Base-by-base conservation (phyloP, 805 yeast genomes). In the Candida vaughaniae region DNA sequence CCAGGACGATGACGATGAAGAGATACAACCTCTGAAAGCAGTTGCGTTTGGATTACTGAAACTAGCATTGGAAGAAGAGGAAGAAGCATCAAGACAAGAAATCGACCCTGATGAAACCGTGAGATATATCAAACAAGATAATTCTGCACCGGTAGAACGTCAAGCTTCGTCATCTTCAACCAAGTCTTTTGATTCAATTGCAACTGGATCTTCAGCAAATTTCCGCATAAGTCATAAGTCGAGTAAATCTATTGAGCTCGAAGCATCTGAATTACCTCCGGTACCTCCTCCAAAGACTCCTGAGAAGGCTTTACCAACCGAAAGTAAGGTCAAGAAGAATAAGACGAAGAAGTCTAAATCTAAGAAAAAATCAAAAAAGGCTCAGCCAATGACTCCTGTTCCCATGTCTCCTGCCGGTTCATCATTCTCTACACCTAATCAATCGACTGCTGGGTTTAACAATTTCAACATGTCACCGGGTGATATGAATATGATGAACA, bases 181-280 rank as follows among this genome's bases (percentile, higher is more conserved):
- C 43, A 42, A 34, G 7, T 63, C 68, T 2, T 53, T 42, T 41
- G 52, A 53, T 38, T 61, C 67, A 7, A 53, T 63, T 37, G 60
- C 57, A 33, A 59, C 66, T 35, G 64, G 56, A n/a, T 48, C 49
- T 4, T 52, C 58, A 1, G 43, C 49, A 14, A 57, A 58, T 37
- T 56, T 56, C 43, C 42, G 42, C 22, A 55, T 55, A 5, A 42
- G 49, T 11, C 38, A 53, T 6, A 30, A 35, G 31, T 32, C 39
- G n/a, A 33, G 16, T n/a, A 28, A 22, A 25, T 22, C 39, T 6
- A 18, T 32, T 10, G n/a, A n/a, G n/a, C n/a, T n/a, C n/a, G n/a
- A n/a, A n/a, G n/a, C n/a, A n/a, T n/a, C n/a, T n/a, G 29, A 35
- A 25, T 30, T 14, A 16, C 31, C 26, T 16, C 31, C 36, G 25